Evolutionary conservation across 2,329 filamentous ascomycete genomes (phyloP), one percentile per base, ranked within the genome.

Genomic region (Colletotrichum nymphaeae): DNA sequence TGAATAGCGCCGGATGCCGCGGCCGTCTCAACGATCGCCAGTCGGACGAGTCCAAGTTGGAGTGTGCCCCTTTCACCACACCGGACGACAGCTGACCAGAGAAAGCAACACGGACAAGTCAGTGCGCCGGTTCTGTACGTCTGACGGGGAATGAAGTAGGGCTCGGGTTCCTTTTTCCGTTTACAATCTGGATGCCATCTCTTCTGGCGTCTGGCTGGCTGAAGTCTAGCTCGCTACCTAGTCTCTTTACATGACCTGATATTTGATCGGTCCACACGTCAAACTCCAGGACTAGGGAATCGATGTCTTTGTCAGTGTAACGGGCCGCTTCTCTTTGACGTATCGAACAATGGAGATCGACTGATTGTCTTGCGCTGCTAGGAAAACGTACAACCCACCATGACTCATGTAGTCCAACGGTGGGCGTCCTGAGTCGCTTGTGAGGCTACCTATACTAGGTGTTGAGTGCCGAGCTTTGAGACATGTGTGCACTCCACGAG

Each of bases 1-100:
- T 42, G 14, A 7, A 55, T 60, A 42, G 63, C 30, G 6, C 42
- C 55, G 26, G 46, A 30, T 49, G 22, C 30, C 46, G 4, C 55
- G 42, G 63, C 52, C 53, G 22, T 66, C 53, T 37, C 42, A 59
- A 59, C 28, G 28, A 64, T 37, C 49, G 26, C 24, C 37, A 52
- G 52, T 28, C 49, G 53, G 5, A 24, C 53, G 53, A 37, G 24
- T 37, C 49, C 9, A 49, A 22, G 22, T 67, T 32, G 14, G 37
- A 19, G 37, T 37, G 14, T 30, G 8, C 32, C 22, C 28, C 30
- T n/a, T 5, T 55, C 52, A 26, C 53, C 26, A 56, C 16, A 56
- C 49, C 22, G 37, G 63, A 56, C 63, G 63, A 56, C 49, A 42
- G 63, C 49, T 42, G 30, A 65, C 52, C 63, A 30, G 49, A 19